phyloP scores from a whole-genome alignment of 345 rosid genomes.

The Brassica incana region DNA sequence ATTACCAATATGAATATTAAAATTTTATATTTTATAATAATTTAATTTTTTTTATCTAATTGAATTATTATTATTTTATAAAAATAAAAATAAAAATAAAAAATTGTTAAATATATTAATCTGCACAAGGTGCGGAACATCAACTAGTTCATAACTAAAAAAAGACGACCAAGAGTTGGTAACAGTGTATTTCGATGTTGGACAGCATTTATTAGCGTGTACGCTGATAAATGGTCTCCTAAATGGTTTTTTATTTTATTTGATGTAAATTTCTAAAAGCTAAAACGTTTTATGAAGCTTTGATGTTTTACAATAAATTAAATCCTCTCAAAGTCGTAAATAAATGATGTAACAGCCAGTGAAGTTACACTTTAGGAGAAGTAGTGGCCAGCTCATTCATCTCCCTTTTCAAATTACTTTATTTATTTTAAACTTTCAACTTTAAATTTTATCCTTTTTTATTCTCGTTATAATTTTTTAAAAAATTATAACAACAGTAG shows the following conservation, averaged over 20 bases:
- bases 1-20: no score
- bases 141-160: background rate
- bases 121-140: no score
- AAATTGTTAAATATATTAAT: no score
- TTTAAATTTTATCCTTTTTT: background rate
- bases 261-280: background rate
- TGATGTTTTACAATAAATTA: conserved; percentile 19
- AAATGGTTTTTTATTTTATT: background rate
- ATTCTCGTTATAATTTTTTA: background rate
- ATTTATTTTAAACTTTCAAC: conserved; percentile 23
- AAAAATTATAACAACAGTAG: background rate
- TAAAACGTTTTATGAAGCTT: conserved; percentile 8
- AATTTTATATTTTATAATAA: no score
- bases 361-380: conserved; percentile 30
- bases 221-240: background rate
- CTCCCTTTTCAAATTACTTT: conserved; percentile 25
- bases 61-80: no score
- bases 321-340: conserved; percentile 32
- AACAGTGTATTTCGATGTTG: no score
- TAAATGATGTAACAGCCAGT: conserved; percentile 37
- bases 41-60: no score
- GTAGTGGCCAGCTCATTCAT: conserved; percentile 42
- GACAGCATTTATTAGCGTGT: background rate
- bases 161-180: background rate
- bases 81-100: no score